phyloP scores from a whole-genome alignment of 2,329 filamentous ascomycete species.

The Parastagonospora nodorum region DNA sequence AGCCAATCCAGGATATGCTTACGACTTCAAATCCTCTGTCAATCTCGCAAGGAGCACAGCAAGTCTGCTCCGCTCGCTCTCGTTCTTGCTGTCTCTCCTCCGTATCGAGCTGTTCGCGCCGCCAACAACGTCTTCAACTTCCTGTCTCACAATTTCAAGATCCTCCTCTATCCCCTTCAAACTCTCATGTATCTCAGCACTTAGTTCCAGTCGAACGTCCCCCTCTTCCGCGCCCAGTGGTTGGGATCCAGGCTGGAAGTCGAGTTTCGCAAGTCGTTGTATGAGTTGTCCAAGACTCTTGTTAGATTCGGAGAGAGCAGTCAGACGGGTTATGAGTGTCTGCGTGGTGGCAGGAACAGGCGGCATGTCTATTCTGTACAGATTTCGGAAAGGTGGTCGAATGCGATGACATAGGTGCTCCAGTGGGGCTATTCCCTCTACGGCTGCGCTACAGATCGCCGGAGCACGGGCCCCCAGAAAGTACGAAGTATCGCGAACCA shows the following conservation, averaged over 20 bases:
- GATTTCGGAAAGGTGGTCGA: conserved; percentile 32
- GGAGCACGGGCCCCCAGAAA: conserved; percentile 26
- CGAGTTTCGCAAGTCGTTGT: conserved; percentile 63
- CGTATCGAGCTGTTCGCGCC: conserved; percentile 37
- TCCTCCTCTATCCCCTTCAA: conserved; percentile 82
- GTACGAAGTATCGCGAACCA: not conserved
- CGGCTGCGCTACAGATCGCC: conserved; percentile 15
- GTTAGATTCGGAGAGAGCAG: conserved; percentile 59
- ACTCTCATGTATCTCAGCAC: conserved; percentile 77
- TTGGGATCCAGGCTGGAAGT: conserved; percentile 66
- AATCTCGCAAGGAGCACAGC: conserved; percentile 70
- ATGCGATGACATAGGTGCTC: conserved; percentile 21
- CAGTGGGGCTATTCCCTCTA: conserved; percentile 9
- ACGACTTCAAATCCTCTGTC: conserved; percentile 73
- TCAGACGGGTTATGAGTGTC: conserved; percentile 55
- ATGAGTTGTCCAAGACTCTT: conserved; percentile 61
- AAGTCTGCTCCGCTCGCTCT: conserved; percentile 68
- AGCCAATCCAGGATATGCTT: conserved; percentile 28
- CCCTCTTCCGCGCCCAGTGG: conserved; percentile 64
- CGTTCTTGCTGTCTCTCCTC: conserved; percentile 58
- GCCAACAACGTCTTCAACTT: conserved; percentile 71
- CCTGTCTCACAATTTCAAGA: conserved; percentile 77
- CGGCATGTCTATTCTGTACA: conserved; percentile 26
- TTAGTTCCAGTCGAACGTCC: conserved; percentile 72
- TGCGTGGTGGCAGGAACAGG: conserved; percentile 41